Base-by-base conservation (phyloP, 441 rosid genomes). In the Macaranga tanarius region DNA sequence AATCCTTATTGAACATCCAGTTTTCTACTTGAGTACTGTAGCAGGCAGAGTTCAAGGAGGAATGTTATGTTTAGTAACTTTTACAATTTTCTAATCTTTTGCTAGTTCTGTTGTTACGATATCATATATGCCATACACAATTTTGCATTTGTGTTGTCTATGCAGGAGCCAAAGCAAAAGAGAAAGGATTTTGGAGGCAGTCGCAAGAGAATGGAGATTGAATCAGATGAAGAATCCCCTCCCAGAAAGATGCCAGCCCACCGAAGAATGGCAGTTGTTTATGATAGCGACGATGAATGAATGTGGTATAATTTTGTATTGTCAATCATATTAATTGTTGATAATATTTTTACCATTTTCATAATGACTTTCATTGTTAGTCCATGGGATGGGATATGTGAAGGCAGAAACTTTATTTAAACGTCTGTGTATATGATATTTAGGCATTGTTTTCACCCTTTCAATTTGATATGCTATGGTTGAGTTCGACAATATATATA, bases 221-320 rank as follows among this genome's bases (percentile, higher is more conserved):
- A 86, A 80, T 89, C 92, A 1, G 97, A 91, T 28, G 94, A 91
- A 67, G 90, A 89, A 25, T 91, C 92, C 66, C 91, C 90, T 22
- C 91, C 85, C 12, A 88, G 90, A 75, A 91, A 89, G 84, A 81
- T 75, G 77, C 80, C 89, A 17, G 78, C 85, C 10, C 91, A 88
- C 65, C 88, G 92, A 2, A 84, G 92, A 60, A 84, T 84, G 91
- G 86, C 97, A 31, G 89, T 91, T 77, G 86, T 89, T 76, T 86
- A 82, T 69, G 92, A 91, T 64, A 89, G 97, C 73, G 94, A 91
- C 25, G 97, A 91, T 71, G 92, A 91, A 47, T 88, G 66, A 57
- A n/a, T 22, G 38, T 20, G 57, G 47, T 25, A 25, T 28, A 48
- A 17, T 55, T 22, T 54, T 31, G 51, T 23, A 47, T 47, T 28